Percentiles rank a stretch among this genome's conserved stretches.
Evolutionary conservation across 768 basidiomycete genomes (phyloP).

Genomic region (Dentipellis fragilis): DNA sequence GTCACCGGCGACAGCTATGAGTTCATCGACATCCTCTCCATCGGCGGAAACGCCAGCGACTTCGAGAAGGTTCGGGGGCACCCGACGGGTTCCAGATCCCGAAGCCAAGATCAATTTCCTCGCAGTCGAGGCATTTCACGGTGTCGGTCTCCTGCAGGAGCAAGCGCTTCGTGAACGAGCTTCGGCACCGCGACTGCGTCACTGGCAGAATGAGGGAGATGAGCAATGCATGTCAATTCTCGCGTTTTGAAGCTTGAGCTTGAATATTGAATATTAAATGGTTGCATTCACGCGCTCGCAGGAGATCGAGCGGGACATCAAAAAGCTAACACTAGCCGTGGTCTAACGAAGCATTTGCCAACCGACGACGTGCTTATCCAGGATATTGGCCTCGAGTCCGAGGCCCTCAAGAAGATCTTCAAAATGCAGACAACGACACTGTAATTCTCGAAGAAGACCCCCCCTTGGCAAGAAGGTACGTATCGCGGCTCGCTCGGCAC

Average conservation of each 20-base stretch:
- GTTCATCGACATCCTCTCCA: slow-evolving; percentile 94
- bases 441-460: slow-evolving; percentile 83
- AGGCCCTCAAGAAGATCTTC: slow-evolving; percentile 83
- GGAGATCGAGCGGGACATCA: slow-evolving; percentile 99
- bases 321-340: slow-evolving; percentile 96
- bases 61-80: slow-evolving; percentile 99
- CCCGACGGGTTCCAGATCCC: slow-evolving; percentile 93
- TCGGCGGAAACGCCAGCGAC: slow-evolving; percentile 84
- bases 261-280: too few species aligned
- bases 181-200: slow-evolving; percentile 92
- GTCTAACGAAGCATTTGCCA: slow-evolving; percentile 92
- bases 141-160: slow-evolving; percentile 90
- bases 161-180: slow-evolving; percentile 88
- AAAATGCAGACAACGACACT: slow-evolving; percentile 78
- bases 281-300: slow-evolving; percentile 76
- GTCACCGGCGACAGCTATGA: slow-evolving; percentile 95
- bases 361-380: slow-evolving; percentile 84
- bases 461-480: slow-evolving; percentile 91
- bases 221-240: slow-evolving; percentile 44
- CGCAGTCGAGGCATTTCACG: slow-evolving; percentile 93
- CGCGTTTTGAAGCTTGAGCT: background rate
- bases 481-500: too few species aligned
- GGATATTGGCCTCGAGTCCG: slow-evolving; percentile 75
- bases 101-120: slow-evolving; percentile 93
- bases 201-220: slow-evolving; percentile 97